phyloP scores from a whole-genome alignment of 805 yeast genomes.

The Lachancea waltii region DNA sequence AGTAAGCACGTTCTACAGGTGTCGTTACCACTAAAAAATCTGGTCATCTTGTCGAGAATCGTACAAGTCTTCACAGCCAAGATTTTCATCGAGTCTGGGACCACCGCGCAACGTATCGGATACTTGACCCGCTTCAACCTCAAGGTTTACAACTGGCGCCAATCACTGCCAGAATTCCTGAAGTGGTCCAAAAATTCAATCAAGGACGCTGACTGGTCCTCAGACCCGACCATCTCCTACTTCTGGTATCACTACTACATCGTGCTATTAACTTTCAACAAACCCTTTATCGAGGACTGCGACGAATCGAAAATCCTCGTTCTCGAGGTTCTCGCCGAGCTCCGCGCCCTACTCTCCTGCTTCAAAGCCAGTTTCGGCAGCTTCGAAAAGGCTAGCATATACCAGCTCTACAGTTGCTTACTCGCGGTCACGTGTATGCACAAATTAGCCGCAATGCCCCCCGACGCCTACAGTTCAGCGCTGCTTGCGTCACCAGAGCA shows the following conservation, averaged over 20 bases:
- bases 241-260: constrained; percentile 54
- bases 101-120: constrained; percentile 33
- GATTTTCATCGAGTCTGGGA: constrained; percentile 30
- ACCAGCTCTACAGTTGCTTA: constrained; percentile 31
- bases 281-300: constrained; percentile 48
- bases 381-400: constrained; percentile 24
- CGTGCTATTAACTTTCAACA: constrained; percentile 49
- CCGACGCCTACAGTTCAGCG: constrained; percentile 5
- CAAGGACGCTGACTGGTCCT: constrained; percentile 35
- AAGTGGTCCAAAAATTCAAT: constrained; percentile 44
- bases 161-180: constrained; percentile 41
- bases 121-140: constrained; percentile 39
- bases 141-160: constrained; percentile 48
- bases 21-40: constrained; percentile 36
- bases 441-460: constrained; percentile 18
- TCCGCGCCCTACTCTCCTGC: constrained; percentile 25
- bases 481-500: constrained; percentile 6
- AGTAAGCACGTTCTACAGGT: constrained; percentile 29
- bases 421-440: constrained; percentile 28
- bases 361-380: constrained; percentile 21
- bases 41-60: constrained; percentile 38
- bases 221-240: constrained; percentile 47
- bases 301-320: constrained; percentile 26
- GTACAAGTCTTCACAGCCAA: constrained; percentile 33
- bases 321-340: constrained; percentile 26